Conservation (phyloP, 768 basidiomycete genomes). For the Kwoniella dendrophila region DNA sequence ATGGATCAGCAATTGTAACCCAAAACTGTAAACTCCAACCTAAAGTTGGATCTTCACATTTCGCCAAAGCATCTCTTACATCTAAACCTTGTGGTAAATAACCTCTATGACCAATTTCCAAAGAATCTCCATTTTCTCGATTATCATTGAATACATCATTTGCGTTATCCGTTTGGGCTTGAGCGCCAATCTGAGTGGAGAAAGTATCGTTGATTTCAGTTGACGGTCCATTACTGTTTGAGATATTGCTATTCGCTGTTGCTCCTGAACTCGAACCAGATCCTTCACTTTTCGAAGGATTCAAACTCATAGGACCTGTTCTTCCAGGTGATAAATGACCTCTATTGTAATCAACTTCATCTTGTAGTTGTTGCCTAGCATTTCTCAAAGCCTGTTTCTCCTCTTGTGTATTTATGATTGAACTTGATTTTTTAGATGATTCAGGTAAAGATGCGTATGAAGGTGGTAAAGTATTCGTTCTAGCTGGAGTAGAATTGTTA, state of each 20-base stretch:
- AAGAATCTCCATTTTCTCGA: constrained; percentile 14
- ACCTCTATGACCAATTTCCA: constrained; percentile 20
- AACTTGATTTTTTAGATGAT: neutral
- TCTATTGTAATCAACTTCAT: constrained; percentile 12
- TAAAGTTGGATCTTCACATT: constrained; percentile 46
- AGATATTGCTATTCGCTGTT: neutral
- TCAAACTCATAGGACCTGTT: neutral
- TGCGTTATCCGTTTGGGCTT: neutral
- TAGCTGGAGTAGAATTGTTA: neutral
- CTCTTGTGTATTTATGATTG: constrained; percentile 14
- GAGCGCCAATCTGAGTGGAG: constrained; percentile 1
- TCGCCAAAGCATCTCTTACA: constrained; percentile 39
- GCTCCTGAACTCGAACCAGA: neutral
- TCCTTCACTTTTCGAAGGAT: neutral
- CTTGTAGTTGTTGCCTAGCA: neutral
- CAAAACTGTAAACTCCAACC: constrained; percentile 64
- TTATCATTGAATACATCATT: neutral
- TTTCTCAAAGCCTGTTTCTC: constrained; percentile 19
- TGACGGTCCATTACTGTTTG: neutral
- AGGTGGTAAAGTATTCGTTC: neutral
- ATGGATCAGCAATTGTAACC: constrained; percentile 89
- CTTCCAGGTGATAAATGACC: constrained; percentile 7
- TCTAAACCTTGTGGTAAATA: constrained; percentile 38
- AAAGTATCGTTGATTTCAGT: too few species aligned
- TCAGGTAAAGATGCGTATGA: neutral